Conservation (phyloP, 306 rosid species). For the Trifolium dubium region DNA sequence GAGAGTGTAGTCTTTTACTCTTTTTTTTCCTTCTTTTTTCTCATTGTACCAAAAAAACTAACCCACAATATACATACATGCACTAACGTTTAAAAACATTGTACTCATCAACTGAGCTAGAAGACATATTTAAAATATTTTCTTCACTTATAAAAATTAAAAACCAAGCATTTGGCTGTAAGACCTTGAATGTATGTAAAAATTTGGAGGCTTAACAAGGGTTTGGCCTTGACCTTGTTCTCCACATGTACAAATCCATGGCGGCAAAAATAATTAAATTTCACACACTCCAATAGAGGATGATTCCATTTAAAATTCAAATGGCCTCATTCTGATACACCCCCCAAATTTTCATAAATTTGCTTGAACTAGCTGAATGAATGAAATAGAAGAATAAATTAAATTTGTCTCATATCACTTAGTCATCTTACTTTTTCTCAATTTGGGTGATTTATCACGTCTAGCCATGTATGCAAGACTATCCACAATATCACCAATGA, state of each 20-base stretch:
- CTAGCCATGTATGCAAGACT: slow-evolving; percentile 51
- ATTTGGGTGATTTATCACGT: neutral
- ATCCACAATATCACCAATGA: slow-evolving; percentile 77
- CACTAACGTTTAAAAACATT: no score
- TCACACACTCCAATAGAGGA: no score
- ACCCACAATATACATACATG: no score
- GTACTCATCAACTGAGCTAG: neutral
- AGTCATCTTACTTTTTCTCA: neutral
- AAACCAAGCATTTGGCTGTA: neutral
- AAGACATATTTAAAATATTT: neutral
- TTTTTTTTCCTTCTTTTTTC: no score
- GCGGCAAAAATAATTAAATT: neutral
- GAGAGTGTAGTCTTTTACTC: no score
- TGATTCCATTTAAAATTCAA: no score
- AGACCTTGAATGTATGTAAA: neutral
- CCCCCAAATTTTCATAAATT: no score
- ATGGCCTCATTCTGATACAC: no score
- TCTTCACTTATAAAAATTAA: neutral
- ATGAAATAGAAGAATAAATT: no score
- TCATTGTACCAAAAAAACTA: no score
- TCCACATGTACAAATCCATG: neutral
- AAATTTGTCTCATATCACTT: neutral
- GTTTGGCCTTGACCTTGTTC: neutral
- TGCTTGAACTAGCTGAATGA: no score
- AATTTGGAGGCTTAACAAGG: neutral